These are phyloP conservation scores for Endocladia muricata DNA, from an alignment of 31 red algal genomes.

Conservation along the genomic window DNA sequence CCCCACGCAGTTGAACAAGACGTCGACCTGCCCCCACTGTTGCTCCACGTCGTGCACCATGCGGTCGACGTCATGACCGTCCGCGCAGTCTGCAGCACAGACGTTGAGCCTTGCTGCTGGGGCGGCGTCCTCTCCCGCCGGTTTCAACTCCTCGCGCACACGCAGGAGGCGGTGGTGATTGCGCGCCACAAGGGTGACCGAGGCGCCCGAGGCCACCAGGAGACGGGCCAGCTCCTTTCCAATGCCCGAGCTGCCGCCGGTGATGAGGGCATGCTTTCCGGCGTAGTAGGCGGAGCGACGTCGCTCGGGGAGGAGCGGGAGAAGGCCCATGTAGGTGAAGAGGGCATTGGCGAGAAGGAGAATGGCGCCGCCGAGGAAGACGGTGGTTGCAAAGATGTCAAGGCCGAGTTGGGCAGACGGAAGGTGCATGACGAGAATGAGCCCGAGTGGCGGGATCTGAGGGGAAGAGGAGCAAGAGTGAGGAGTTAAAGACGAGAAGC, in stretches of 20 bases:
- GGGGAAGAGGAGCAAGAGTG: too few relatives aligned
- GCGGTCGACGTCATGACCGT: slow-evolving; percentile 21
- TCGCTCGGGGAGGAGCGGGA: background rate
- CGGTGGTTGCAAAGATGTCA: slow-evolving; percentile 5
- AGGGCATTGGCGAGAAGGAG: slow-evolving; percentile 10
- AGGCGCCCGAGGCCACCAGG: slow-evolving; percentile 18
- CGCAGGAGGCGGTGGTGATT: slow-evolving; percentile 32
- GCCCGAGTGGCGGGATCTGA: too few relatives aligned
- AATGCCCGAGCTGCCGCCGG: slow-evolving; percentile 84
- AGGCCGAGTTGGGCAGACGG: background rate
- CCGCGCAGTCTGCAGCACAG: slow-evolving; percentile 50
- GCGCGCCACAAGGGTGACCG: slow-evolving; percentile 52
- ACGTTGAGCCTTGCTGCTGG: slow-evolving; percentile 27
- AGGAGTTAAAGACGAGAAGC: too few relatives aligned
- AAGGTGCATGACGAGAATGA: too few relatives aligned
- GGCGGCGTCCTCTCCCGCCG: background rate
- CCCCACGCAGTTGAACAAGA: slow-evolving; percentile 81
- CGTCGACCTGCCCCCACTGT: slow-evolving; percentile 53
- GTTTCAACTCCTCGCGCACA: slow-evolving; percentile 37
- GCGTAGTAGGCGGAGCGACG: slow-evolving; percentile 30
- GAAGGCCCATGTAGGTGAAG: slow-evolving; percentile 40
- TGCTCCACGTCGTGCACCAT: slow-evolving; percentile 40
- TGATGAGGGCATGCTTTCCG: slow-evolving; percentile 70
- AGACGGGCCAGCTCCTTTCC: slow-evolving; percentile 59
- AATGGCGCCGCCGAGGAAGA: slow-evolving; percentile 20